These are phyloP conservation scores for Lathyrus aphaca DNA, from an alignment of 306 rosid species.

Conservation along the genomic window DNA sequence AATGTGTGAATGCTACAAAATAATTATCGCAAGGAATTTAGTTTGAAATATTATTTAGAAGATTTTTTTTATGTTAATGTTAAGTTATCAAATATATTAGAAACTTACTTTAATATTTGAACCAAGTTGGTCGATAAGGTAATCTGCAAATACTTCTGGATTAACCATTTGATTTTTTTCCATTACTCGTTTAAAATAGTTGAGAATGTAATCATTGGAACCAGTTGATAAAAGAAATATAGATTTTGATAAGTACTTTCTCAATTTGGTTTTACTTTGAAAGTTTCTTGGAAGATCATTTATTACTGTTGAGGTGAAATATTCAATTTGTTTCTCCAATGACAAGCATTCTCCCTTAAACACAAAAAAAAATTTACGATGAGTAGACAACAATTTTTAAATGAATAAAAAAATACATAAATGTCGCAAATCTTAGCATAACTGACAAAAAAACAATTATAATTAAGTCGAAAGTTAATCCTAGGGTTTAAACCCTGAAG, in stretches of 20 bases:
- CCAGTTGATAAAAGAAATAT: constrained; percentile 22
- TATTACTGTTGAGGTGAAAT: constrained; percentile 35
- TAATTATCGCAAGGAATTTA: no score
- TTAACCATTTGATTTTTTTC: background rate
- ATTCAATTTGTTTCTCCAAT: constrained; percentile 36
- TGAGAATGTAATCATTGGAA: constrained; percentile 34
- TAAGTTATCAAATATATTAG: no score
- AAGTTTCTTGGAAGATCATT: constrained; percentile 38
- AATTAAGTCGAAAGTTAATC: no score
- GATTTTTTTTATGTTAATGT: no score
- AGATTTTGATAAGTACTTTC: constrained; percentile 24
- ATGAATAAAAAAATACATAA: background rate
- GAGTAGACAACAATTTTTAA: no score
- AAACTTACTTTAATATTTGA: constrained; percentile 16
- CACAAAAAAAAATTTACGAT: background rate
- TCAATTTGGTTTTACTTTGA: background rate
- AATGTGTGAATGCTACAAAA: no score
- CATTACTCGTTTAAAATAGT: constrained; percentile 16
- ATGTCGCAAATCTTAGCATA: no score
- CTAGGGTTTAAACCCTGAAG: no score
- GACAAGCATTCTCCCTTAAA: constrained; percentile 35
- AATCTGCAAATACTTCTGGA: constrained; percentile 33
- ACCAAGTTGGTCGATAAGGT: constrained; percentile 9
- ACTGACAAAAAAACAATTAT: no score
- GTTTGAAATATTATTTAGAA: no score